Conservation (phyloP, 2,329 filamentous ascomycete genomes). For the Calonectria fujianensis region DNA sequence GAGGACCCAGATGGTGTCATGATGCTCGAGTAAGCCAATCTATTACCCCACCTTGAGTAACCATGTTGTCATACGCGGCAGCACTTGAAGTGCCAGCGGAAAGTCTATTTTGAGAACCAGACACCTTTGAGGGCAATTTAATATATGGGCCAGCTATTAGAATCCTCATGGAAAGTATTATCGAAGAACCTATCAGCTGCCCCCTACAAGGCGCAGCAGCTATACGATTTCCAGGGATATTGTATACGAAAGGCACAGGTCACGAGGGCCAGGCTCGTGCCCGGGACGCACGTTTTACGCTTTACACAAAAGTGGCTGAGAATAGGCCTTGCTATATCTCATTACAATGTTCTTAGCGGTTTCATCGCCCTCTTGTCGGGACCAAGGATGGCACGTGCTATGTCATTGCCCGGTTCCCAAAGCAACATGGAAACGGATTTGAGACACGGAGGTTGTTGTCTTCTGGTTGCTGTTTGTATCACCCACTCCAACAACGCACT, state of each 20-base stretch:
- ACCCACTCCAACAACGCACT: not conserved
- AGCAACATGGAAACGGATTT: not conserved
- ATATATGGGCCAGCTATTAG: not conserved
- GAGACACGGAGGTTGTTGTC: slow-evolving; percentile 2
- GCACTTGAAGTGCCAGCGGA: not conserved
- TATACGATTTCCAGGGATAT: slow-evolving; percentile 1
- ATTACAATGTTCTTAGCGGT: not conserved
- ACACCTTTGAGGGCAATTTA: not conserved
- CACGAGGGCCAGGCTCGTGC: not conserved
- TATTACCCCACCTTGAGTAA: not conserved
- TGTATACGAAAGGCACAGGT: not conserved
- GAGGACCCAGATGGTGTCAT: not conserved
- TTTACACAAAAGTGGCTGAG: not conserved
- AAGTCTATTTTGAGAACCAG: not conserved
- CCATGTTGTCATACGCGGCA: not conserved
- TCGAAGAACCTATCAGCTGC: not conserved
- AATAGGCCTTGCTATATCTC: not conserved
- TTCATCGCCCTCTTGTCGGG: slow-evolving; percentile 1
- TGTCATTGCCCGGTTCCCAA: not conserved
- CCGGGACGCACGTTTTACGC: not conserved
- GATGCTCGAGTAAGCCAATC: not conserved
- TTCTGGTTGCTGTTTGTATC: not conserved
- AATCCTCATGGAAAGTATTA: not conserved
- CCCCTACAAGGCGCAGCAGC: not conserved
- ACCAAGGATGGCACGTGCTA: not conserved